Percentiles rank a stretch among this genome's conserved stretches.
Evolutionary conservation across 306 rosid species (phyloP).

Genomic region (Carpinus fangiana): DNA sequence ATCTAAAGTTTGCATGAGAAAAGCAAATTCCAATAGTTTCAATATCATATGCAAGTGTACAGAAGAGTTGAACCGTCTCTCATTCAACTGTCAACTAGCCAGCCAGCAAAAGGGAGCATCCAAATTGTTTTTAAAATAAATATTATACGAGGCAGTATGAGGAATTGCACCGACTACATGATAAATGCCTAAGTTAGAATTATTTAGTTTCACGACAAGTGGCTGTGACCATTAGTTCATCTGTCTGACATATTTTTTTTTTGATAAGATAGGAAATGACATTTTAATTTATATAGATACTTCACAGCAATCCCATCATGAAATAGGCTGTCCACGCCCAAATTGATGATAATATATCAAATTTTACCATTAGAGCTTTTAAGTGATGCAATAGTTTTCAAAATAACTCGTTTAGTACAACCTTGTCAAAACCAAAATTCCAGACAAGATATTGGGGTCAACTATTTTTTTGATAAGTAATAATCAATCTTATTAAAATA

Average conservation of each 20-base stretch:
- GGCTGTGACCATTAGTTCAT: conserved; percentile 1
- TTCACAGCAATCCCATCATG: neutral
- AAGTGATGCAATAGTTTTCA: neutral
- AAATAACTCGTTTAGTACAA: neutral
- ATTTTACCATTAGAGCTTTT: neutral
- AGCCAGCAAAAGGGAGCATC: neutral
- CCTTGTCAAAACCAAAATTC: neutral
- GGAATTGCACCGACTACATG: neutral
- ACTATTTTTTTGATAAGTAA: neutral
- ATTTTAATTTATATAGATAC: neutral
- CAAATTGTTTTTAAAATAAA: neutral
- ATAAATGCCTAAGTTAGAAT: neutral
- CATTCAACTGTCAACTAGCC: neutral
- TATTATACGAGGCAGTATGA: neutral
- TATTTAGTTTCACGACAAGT: neutral
- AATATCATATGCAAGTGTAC: neutral
- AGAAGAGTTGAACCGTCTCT: neutral
- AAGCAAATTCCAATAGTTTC: neutral
- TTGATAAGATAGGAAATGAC: neutral
- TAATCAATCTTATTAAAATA: no score
- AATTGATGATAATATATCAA: neutral
- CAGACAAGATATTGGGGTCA: neutral
- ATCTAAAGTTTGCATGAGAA: neutral
- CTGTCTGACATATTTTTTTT: neutral
- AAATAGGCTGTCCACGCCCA: neutral